phyloP scores from a whole-genome alignment of 2,329 filamentous ascomycete genomes.

The Cyphellophora europaea region DNA sequence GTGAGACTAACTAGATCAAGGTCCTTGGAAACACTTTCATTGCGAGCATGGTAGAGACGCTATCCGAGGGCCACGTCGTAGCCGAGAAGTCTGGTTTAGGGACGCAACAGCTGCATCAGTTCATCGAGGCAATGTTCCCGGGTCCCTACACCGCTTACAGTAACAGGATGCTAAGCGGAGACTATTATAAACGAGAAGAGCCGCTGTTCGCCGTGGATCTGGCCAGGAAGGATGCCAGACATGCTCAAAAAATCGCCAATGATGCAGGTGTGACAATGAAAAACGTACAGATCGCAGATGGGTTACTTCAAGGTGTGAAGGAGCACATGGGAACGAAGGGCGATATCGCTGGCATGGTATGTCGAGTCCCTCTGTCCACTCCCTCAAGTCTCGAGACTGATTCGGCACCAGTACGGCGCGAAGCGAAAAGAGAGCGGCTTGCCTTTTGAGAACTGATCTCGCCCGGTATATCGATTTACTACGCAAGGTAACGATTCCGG shows the following conservation, averaged over 20 bases:
- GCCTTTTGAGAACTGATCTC: constrained; percentile 7
- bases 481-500: constrained; percentile 3
- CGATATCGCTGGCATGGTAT: not conserved
- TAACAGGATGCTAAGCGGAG: constrained; percentile 62
- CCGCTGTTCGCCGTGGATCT: constrained; percentile 79
- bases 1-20: no score
- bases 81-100: constrained; percentile 76
- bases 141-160: constrained; percentile 69
- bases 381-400: constrained; percentile 8
- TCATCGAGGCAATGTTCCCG: constrained; percentile 65
- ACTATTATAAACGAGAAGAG: constrained; percentile 65
- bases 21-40: constrained; percentile 82
- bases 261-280: constrained; percentile 52
- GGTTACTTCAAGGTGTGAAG: constrained; percentile 60
- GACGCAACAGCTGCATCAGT: constrained; percentile 57
- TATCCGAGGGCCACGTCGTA: constrained; percentile 68
- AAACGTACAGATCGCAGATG: constrained; percentile 58
- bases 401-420: constrained; percentile 9
- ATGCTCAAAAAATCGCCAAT: constrained; percentile 61
- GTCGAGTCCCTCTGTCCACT: constrained; percentile 5
- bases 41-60: constrained; percentile 68
- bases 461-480: constrained; percentile 5
- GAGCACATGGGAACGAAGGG: constrained; percentile 54
- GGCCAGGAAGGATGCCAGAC: constrained; percentile 70
- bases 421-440: constrained; percentile 4